Evolutionary conservation across 2,329 filamentous ascomycete species (phyloP), one percentile per base, ranked within the genome.

Genomic region (Dothiorella sarmentorum): DNA sequence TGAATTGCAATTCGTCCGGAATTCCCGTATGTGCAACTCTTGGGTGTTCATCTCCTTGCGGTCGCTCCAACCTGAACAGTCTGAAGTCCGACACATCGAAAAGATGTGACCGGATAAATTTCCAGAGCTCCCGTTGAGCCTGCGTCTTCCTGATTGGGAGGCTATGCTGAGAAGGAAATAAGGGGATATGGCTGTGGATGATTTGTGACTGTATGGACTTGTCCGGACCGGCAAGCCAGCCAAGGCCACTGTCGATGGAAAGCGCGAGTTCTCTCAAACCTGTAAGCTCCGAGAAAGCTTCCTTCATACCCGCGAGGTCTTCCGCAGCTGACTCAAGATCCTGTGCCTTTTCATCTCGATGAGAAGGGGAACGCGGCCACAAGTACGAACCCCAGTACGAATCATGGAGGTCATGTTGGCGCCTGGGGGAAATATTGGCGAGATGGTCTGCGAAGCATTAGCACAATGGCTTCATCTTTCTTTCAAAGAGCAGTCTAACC

Each of bases 161-260:
- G 2, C 6, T 13, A n/a, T 45, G 3, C 9, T 24, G 15, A 20
- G 9, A 37, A 18, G 69, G 70, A 13, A 52, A 52, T 15, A 52
- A 11, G 1, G 73, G 73, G 24, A 42, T 15, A 24, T 69, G 71
- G 1, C 73, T 73, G 17, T 76, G 71, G 45, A 80, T 74, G 18
- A 81, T 73, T 5, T 75, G 74, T 44, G 79, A 79, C 18, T 75
- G 70, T 37, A 79, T 72, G 0, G 78, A 81, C 17, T 78, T 72
- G 67, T 88, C 85, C 1, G 85, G 83, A 0, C 86, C 85, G 45
- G 75, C 75, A 10, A 90, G 77, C 78, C 85, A 89, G 10, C 87
- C 87, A 35, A 89, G 76, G 9, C 87, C 86, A 58, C 81, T 85
- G 66, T 88, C 84, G 38, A 88, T 79, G 17, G 84, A 88, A 3